A percentile compares a stretch with the other conserved stretches of the same genome.
Evolutionary conservation across 176 grass and related monocot genomes (phyloP).

Genomic region (Zoysia pacifica): DNA sequence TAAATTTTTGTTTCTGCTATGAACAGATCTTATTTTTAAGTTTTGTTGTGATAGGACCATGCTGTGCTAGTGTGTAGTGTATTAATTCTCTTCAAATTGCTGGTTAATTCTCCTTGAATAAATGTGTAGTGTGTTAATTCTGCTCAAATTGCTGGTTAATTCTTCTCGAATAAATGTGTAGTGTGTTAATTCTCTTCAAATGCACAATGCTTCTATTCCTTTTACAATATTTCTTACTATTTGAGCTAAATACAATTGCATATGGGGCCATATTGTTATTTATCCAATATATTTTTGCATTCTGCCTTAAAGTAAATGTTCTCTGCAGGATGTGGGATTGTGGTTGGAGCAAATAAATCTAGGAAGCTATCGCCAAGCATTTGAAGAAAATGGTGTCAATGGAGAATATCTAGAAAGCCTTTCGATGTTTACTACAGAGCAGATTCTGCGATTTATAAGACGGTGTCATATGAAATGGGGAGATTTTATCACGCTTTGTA

Average conservation of each 20-base stretch:
- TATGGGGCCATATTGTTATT: not conserved
- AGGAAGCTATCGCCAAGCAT: constrained; percentile 65
- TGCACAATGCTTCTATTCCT: not conserved
- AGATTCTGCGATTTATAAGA: constrained; percentile 91
- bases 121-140: too few species aligned
- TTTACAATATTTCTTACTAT: constrained; percentile 4
- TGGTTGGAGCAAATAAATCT: constrained; percentile 94
- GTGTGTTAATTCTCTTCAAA: too few species aligned
- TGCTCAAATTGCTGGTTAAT: too few species aligned
- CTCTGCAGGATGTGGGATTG: constrained; percentile 86
- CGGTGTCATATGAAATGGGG: constrained; percentile 94
- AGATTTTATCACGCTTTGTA: constrained; percentile 93
- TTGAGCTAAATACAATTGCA: not conserved
- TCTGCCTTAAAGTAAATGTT: constrained; percentile 6
- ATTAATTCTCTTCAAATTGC: too few species aligned
- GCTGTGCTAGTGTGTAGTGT: not conserved
- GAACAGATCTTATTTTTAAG: not conserved
- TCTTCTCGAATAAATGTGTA: too few species aligned
- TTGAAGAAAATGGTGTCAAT: constrained; percentile 85
- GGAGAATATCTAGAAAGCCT: constrained; percentile 84
- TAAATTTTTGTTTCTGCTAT: constrained; percentile 1
- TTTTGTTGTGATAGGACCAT: not conserved
- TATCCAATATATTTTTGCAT: not conserved
- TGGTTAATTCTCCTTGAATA: too few species aligned
- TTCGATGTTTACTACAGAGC: constrained; percentile 92